Base-by-base conservation (phyloP, 306 rosid genomes). In the Hylodesmum podocarpum region DNA sequence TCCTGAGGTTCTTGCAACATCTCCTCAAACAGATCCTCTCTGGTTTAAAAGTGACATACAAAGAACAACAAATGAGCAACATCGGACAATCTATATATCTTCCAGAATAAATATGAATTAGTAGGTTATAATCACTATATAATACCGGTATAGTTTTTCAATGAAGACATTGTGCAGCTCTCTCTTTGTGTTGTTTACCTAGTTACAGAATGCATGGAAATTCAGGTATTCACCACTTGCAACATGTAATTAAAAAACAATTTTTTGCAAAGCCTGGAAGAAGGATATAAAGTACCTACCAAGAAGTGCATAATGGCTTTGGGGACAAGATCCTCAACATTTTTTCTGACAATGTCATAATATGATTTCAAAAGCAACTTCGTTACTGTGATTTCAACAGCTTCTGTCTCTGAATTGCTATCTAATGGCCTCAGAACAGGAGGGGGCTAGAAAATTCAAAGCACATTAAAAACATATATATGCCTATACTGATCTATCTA, bases 281-380 rank as follows among this genome's bases (percentile, higher is more conserved):
- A 65, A 66, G 70, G 47, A 63, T 37, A 62, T 51, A 61, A 66
- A 66, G 77, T 92, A 95, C 98, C 94, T 91, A 94, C 99, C 97
- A 95, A 72, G 93, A 95, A 95, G 87, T 95, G 96, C 96, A 95
- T 95, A 63, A 95, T 90, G 70, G 96, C 91, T 89, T 95, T 95
- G 39, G 99, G 99, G 57, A 95, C 80, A 66, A 79, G 70, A 79
- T 95, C 99, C 86, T 95, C 94, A 36, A 90, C 87, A 77, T 89
- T 92, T 84, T 89, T 90, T 80, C 97, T 86, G 70, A 90, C 99
- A 51, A 95, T 88, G 81, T 89, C 94, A 78, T 90, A 95, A 83
- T 95, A 95, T 50, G 99, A 95, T 82, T 85, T 87, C 89, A 95
- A 79, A 66, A 95, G 87, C 79, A 92, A 85, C 86, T 90, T 92